Base-by-base conservation (phyloP, 2,329 filamentous ascomycete genomes). In the Helotiales sp. region DNA sequence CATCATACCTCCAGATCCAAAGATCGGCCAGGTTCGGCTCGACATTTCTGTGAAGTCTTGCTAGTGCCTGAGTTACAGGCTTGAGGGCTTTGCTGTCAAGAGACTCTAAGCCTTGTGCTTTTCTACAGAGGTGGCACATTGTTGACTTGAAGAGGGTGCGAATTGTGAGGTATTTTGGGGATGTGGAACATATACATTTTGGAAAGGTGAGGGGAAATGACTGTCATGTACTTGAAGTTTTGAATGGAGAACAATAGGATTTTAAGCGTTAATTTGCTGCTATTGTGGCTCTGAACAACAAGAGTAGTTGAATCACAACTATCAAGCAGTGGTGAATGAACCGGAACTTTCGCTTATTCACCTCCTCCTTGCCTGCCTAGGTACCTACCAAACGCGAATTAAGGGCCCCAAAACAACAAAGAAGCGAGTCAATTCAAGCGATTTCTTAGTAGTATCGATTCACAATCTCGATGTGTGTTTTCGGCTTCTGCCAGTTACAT, bases 21-120 rank as follows among this genome's bases (percentile, higher is more conserved):
- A 62, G 20, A 45, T 67, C 50, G 17, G 61, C 67, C 5, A 63
- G 26, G 11, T 47, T 43, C 11, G 61, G 67, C 24, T 67, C 64
- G 15, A 65, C 22, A 8, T 64, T 59, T 20, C 61, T 40, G 28
- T 63, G 57, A 3, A 67, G 50, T 55, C 43, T 49, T 11, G 64
- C 40, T 2, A 69, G 49, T 3, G 54, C 40, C 5, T 34, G 17
- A 26, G 40, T 32, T 50, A 69, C 52, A 17, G 50, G 49, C 24
- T 63, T 57, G 13, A 30, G 37, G n/a, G 45, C 28, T 45, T 61
- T 60, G 26, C 17, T 62, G 20, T 61, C 43, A 13, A 52, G 6
- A 61, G 22, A 26, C 3, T 45, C n/a, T 45, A 45, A 8, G 40
- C 3, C n/a, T 45, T 45, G 40, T 1, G 40, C n/a, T 20, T 63